Evolutionary conservation across 352 stramenopile species (phyloP).

Genomic region (Phytophthora sansomeana): DNA sequence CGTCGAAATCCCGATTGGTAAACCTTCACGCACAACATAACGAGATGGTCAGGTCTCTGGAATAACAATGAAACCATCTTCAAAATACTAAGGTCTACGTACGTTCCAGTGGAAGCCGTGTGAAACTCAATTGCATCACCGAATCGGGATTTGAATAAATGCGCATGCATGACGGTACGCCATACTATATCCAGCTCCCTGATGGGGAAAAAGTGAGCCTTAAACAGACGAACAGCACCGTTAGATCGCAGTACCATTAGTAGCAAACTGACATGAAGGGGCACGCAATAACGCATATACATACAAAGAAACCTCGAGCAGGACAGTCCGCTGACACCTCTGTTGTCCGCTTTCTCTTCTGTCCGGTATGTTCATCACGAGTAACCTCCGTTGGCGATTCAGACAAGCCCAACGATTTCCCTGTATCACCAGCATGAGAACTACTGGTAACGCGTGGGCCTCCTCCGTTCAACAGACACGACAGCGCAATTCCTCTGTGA

Average conservation of each 20-base stretch:
- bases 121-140: constrained; percentile 74
- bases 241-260: neutral
- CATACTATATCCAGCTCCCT: constrained; percentile 69
- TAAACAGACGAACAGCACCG: neutral
- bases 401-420: constrained; percentile 26
- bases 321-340: neutral
- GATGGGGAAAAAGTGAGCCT: constrained; percentile 68
- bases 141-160: constrained; percentile 67
- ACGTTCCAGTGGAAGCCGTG: constrained; percentile 59
- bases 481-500: constrained; percentile 10
- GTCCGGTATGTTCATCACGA: constrained; percentile 9
- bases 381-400: constrained; percentile 22
- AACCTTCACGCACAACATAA: constrained; percentile 41
- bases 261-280: neutral
- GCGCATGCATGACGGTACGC: constrained; percentile 67
- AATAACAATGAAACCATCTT: constrained; percentile 2
- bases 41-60: neutral
- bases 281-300: constrained; percentile 12
- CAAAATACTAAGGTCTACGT: constrained; percentile 25
- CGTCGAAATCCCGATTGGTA: constrained; percentile 75
- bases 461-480: constrained; percentile 47
- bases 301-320: constrained; percentile 47
- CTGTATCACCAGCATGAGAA: constrained; percentile 4
- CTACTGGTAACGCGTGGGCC: constrained; percentile 12
- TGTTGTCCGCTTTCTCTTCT: constrained; percentile 46